These are phyloP conservation scores for Gynostemma pentaphyllum DNA, from an alignment of 306 rosid species.

Conservation along the genomic window DNA sequence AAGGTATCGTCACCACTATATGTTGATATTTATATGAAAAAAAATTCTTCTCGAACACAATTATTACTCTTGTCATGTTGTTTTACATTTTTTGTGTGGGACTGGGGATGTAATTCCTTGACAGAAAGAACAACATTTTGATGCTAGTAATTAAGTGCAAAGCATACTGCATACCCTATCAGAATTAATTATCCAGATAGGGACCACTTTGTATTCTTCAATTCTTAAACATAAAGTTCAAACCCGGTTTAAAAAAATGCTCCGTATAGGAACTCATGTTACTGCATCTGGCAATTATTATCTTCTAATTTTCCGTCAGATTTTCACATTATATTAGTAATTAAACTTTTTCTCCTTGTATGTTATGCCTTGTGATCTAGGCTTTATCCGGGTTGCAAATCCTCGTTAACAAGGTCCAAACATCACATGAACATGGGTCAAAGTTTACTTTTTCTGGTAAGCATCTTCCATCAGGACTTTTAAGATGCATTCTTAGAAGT, in stretches of 20 bases:
- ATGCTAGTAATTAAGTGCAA: background rate
- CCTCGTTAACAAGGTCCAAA: constrained; percentile 41
- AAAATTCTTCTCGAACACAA: too few species aligned
- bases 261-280: background rate
- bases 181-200: background rate
- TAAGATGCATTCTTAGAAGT: background rate
- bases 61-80: too few species aligned
- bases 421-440: constrained; percentile 56
- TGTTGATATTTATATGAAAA: background rate
- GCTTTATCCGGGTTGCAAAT: constrained; percentile 78
- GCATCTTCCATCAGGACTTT: constrained; percentile 4
- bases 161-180: background rate
- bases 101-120: background rate
- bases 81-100: too few species aligned
- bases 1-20: constrained; percentile 37
- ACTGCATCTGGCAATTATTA: background rate
- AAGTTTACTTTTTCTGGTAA: constrained; percentile 46
- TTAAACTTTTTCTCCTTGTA: constrained; percentile 9
- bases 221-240: background rate
- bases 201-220: background rate
- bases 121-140: background rate
- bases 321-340: background rate
- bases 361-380: constrained; percentile 19
- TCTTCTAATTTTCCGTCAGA: background rate
- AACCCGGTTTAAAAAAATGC: background rate